These are phyloP conservation scores for Litchi chinensis DNA, from an alignment of 345 rosid species.

Conservation along the genomic window DNA sequence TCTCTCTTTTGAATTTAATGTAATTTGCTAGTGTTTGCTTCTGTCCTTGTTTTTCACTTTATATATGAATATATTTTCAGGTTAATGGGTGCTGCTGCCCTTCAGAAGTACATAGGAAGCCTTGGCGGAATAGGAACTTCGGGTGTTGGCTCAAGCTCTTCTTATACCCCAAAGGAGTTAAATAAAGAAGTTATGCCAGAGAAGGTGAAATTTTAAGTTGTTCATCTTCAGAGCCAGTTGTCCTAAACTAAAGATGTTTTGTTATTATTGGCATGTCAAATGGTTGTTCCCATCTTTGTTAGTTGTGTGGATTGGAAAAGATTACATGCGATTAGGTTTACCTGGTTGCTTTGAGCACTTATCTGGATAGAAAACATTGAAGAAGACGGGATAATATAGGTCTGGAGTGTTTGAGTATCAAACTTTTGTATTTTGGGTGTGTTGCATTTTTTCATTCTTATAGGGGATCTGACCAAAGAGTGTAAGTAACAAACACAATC, in stretches of 20 bases:
- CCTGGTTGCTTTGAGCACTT: neutral
- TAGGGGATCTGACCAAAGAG: constrained; percentile 1
- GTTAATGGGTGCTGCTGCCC: constrained; percentile 95
- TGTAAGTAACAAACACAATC: neutral
- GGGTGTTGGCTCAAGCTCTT: constrained; percentile 95
- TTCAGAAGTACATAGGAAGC: constrained; percentile 91
- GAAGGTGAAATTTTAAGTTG: constrained; percentile 54
- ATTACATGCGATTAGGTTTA: neutral
- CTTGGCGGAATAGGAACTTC: constrained; percentile 97
- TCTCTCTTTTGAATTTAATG: constrained; percentile 6
- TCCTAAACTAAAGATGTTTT: constrained; percentile 3
- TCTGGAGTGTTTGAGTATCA: neutral
- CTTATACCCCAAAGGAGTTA: constrained; percentile 82
- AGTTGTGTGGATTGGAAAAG: neutral
- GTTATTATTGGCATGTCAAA: neutral
- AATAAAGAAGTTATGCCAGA: constrained; percentile 96
- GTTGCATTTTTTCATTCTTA: neutral
- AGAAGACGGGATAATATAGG: constrained; percentile 1
- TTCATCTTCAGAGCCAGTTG: constrained; percentile 1
- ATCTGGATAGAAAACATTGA: neutral
- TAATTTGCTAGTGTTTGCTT: constrained; percentile 21
- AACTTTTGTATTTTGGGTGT: neutral
- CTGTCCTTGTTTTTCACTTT: constrained; percentile 24
- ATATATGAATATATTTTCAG: constrained; percentile 42
- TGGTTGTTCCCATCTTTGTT: neutral